Base-by-base conservation (phyloP, 352 stramenopile genomes). In the Blastocystis hominis region DNA sequence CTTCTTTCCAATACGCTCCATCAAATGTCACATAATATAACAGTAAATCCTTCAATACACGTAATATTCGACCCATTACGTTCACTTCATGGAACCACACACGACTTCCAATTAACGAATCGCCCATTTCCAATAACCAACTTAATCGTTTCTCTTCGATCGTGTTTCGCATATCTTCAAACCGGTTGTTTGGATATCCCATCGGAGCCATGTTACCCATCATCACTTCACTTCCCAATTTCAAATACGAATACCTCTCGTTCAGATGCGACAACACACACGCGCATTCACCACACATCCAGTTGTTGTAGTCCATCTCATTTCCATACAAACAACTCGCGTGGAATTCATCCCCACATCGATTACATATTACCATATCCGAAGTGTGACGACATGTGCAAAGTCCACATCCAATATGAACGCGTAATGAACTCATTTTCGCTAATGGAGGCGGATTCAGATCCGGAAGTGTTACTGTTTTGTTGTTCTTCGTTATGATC, bases 251-350 rank as follows among this genome's bases (percentile, higher is more conserved):
- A n/a, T 30, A 75, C 40, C 5, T 10, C 15, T 40, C 7, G 47
- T 36, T 75, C 63, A 75, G 6, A 5, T 53, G 5, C 40, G n/a
- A 47, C 63, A 75, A 24, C 34, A 75, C 24, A 4, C 7, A 24
- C 9, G 3, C 24, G 34, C 63, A 75, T 9, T 34, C 24, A 40
- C 7, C n/a, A 75, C 63, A 75, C 40, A 75, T 17, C 63, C 63
- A 75, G 34, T 47, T 53, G 40, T 75, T 75, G 63, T 75, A 75
- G 63, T 75, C 63, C 34, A 53, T 13, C 63, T 75, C 63, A 3
- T 75, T 24, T 7, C 63, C 63, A 47, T 75, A 75, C 63, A 75
- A 24, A 75, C 63, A 75, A 15, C 40, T 7, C 34, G 63, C 63
- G 34, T 75, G 63, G 40, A 40, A 75, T 36, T 75, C 63, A 13